phyloP scores from a whole-genome alignment of 1,284 basidiomycete species.

The Cronartium quercuum region DNA sequence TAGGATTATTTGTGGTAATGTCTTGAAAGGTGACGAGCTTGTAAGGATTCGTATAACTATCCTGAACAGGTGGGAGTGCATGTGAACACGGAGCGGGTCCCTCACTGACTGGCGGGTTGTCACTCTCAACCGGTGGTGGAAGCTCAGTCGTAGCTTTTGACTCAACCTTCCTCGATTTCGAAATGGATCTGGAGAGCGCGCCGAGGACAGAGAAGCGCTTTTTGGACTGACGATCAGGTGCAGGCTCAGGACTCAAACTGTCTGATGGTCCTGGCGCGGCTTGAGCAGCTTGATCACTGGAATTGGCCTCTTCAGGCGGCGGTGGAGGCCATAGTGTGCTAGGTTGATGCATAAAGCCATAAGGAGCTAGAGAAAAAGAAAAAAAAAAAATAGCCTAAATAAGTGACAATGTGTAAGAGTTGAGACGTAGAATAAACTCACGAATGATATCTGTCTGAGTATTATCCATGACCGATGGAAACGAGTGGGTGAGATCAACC shows the following conservation, averaged over 20 bases:
- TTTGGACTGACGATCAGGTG: neutral
- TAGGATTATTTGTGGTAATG: slow-evolving; percentile 29
- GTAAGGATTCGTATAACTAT: slow-evolving; percentile 16
- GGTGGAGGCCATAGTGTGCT: slow-evolving; percentile 88
- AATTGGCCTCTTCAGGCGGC: neutral
- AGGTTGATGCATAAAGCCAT: slow-evolving; percentile 58
- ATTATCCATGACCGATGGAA: slow-evolving; percentile 78
- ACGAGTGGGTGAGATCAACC: slow-evolving; percentile 91
- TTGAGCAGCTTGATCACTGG: neutral
- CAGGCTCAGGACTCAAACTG: neutral
- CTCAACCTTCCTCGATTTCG: neutral
- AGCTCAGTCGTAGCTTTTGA: neutral
- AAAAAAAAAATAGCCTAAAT: neutral
- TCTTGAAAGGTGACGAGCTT: slow-evolving; percentile 6
- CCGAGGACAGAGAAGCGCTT: neutral
- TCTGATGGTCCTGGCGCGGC: too few relatives aligned
- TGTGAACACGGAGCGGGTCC: neutral
- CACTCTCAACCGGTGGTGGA: neutral
- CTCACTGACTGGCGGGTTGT: neutral
- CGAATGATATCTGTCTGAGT: slow-evolving; percentile 60
- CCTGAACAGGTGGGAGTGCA: neutral
- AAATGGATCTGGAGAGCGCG: neutral
- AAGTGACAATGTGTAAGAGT: slow-evolving; percentile 60
- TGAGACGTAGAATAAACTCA: slow-evolving; percentile 57
- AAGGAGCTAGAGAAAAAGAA: slow-evolving; percentile 33